Evolutionary conservation across 345 rosid species (phyloP), one percentile per base, ranked within the genome.

Genomic region (Pistacia atlantica): DNA sequence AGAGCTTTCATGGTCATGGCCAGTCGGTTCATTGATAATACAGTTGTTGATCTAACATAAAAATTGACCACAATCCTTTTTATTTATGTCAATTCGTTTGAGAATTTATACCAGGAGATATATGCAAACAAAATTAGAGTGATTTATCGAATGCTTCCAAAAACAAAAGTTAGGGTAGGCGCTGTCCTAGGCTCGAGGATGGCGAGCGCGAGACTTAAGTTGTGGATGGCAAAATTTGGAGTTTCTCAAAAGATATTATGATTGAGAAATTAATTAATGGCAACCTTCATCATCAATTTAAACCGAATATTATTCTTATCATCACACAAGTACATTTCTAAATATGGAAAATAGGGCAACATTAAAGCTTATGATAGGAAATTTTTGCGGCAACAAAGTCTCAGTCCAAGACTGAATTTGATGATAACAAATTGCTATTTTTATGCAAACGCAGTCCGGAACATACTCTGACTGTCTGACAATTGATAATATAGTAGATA

Each of bases 1-100:
- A 55, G 73, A 38, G 48, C n/a, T 56, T 71, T 31, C 65, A 20
- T n/a, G 64, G 52, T 31, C 65, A 57, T n/a, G 64, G 52, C 74
- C 11, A 35, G 65, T 56, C 74, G 65, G 65, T 20, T 28, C 46
- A 14, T 31, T 31, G 51, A 7, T 46, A 6, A 7, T 11, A 46
- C 51, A 46, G 51, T 11, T 46, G 11, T 11, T 7, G 12, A 7
- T 11, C 8, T 46, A 31, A 31, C 33, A 1, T 31, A 31, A 46
- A 49, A 49, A 49, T 49, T 49, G 54, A 49, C 54, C 11, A 9
- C 54, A 49, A 11, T 49, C 2, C 11, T 9, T 49, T 49, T 49
- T 9, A 49, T 3, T 49, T 49, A 49, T 49, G 54, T 9, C 54
- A 49, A 52, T 54, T 14, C 18, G 17, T 54, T 54, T 13, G 0